These are phyloP conservation scores for Trametes villosa DNA, from an alignment of 768 basidiomycete species.

Conservation along the genomic window DNA sequence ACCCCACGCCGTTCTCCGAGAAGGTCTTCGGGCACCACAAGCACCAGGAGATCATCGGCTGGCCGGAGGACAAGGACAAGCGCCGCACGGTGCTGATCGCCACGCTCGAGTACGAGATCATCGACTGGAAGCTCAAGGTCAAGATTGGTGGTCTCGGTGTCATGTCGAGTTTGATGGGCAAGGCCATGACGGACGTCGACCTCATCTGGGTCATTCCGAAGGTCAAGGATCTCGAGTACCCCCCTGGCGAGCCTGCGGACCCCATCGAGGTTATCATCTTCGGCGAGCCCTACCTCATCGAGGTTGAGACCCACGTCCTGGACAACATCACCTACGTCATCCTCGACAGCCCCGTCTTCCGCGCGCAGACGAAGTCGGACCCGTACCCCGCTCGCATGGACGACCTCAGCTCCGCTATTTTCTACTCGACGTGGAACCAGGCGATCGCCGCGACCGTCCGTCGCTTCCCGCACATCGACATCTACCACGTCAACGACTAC, in stretches of 20 bases:
- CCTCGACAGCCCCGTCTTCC: slow-evolving; percentile 94
- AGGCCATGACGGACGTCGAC: slow-evolving; percentile 97
- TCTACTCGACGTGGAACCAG: slow-evolving; percentile 99
- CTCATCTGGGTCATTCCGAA: slow-evolving; percentile 94
- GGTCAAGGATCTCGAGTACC: slow-evolving; percentile 93
- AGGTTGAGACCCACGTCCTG: slow-evolving; percentile 89
- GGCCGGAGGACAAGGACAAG: slow-evolving; percentile 93
- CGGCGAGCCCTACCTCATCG: slow-evolving; percentile 92
- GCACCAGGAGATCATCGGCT: slow-evolving; percentile 82
- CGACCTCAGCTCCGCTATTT: slow-evolving; percentile 93
- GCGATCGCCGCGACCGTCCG: slow-evolving; percentile 92
- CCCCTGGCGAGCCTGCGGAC: slow-evolving; percentile 87
- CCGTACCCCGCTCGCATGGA: slow-evolving; percentile 98
- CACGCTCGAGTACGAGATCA: slow-evolving; percentile 94
- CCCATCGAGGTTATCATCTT: slow-evolving; percentile 97
- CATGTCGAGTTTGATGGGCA: slow-evolving; percentile 98
- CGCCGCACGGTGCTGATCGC: slow-evolving; percentile 90
- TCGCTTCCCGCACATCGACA: slow-evolving; percentile 83
- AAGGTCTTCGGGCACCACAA: slow-evolving; percentile 71
- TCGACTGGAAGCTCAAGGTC: slow-evolving; percentile 97
- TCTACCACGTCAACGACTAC: slow-evolving; percentile 96
- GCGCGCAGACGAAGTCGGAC: slow-evolving; percentile 94
- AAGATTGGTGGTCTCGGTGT: slow-evolving; percentile 98
- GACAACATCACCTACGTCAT: slow-evolving; percentile 97
- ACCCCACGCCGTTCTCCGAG: slow-evolving; percentile 62